A percentile compares a stretch with the other conserved stretches of the same genome.
These are phyloP conservation scores for Erysimum cheiri DNA, from an alignment of 441 rosid species.

Conservation along the genomic window DNA sequence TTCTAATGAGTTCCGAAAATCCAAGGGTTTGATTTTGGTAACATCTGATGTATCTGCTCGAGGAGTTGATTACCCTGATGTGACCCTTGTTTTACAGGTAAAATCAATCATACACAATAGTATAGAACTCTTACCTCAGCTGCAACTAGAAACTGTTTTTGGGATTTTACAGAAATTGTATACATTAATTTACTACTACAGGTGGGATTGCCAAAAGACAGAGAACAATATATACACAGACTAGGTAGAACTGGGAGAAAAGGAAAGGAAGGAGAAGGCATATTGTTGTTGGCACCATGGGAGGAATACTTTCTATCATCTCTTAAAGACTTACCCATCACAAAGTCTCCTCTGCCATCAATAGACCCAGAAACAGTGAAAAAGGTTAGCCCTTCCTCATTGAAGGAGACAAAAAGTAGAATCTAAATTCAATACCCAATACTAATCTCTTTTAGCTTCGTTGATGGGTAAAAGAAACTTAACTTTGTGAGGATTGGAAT, in stretches of 20 bases:
- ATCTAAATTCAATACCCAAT: neutral
- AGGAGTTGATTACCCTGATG: slow-evolving; percentile 98
- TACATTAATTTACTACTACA: slow-evolving; percentile 32
- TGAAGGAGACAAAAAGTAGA: neutral
- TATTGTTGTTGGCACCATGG: slow-evolving; percentile 87
- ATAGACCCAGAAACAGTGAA: slow-evolving; percentile 72
- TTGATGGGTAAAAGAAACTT: slow-evolving; percentile 25
- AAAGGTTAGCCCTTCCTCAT: slow-evolving; percentile 51
- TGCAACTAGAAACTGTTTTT: neutral
- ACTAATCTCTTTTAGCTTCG: neutral
- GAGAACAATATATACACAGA: slow-evolving; percentile 90
- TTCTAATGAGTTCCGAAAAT: slow-evolving; percentile 94
- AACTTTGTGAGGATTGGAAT: neutral
- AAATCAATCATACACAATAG: slow-evolving; percentile 17
- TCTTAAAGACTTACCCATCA: slow-evolving; percentile 79
- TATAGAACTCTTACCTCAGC: neutral
- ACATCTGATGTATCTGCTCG: slow-evolving; percentile 99
- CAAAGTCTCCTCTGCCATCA: slow-evolving; percentile 60
- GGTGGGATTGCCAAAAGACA: slow-evolving; percentile 88
- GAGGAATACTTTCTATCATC: slow-evolving; percentile 79
- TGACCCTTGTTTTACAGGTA: slow-evolving; percentile 93
- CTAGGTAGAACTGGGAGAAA: slow-evolving; percentile 94
- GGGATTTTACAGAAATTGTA: neutral
- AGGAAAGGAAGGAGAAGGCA: slow-evolving; percentile 94
- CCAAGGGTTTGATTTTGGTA: slow-evolving; percentile 89